A percentile compares a stretch with the other conserved stretches of the same genome.
Evolutionary conservation across 306 rosid species (phyloP).

Genomic region (Dryas drummondii): DNA sequence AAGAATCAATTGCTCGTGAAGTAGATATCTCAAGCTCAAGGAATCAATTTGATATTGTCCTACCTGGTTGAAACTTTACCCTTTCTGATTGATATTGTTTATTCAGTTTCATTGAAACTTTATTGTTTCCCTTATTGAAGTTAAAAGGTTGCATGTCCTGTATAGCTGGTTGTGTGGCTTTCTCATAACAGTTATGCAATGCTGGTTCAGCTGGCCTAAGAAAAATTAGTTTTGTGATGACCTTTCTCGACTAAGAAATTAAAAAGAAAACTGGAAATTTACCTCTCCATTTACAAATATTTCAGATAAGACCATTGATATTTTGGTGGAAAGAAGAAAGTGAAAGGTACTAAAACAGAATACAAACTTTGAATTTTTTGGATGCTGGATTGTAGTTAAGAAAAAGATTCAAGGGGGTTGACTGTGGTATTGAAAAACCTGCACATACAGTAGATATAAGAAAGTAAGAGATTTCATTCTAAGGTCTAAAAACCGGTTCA

Average conservation of each 20-base stretch:
- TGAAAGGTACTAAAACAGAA: background rate
- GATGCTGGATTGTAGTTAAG: too few species aligned
- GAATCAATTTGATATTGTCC: constrained; percentile 65
- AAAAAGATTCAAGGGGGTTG: too few species aligned
- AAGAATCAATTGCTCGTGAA: constrained; percentile 60
- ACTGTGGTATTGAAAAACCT: too few species aligned
- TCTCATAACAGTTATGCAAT: background rate
- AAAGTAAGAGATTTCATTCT: too few species aligned
- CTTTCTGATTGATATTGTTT: constrained; percentile 8
- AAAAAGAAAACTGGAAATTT: background rate
- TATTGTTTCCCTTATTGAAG: background rate
- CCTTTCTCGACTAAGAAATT: background rate
- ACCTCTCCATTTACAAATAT: background rate
- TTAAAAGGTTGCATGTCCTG: background rate
- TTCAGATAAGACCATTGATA: background rate
- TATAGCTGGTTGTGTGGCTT: background rate
- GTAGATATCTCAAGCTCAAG: constrained; percentile 65
- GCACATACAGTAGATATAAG: too few species aligned
- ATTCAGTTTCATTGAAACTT: background rate
- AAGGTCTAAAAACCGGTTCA: too few species aligned
- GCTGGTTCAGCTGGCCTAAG: background rate
- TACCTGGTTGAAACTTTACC: constrained; percentile 59
- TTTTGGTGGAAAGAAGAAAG: background rate
- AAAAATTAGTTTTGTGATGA: background rate
- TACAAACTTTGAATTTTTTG: background rate